Conservation (phyloP, 2,329 filamentous ascomycete genomes). For the Amesomyces nigricolor region DNA sequence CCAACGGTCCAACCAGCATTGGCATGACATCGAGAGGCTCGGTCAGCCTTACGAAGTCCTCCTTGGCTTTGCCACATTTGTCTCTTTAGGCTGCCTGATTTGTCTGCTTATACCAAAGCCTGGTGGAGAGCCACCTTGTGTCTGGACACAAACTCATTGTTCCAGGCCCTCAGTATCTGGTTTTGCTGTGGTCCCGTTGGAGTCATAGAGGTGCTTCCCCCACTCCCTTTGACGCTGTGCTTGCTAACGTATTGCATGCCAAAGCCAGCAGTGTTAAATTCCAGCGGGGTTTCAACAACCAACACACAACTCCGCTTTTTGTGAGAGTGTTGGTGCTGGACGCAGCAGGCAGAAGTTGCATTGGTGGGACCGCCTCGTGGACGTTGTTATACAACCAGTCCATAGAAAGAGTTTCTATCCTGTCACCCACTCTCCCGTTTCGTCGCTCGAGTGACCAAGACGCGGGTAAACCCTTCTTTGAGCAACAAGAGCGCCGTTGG, state of each 20-base stretch:
- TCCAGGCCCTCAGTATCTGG: not conserved
- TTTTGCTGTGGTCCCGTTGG: not conserved
- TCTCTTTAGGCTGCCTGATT: too few relatives aligned
- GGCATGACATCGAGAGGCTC: not conserved
- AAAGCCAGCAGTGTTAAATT: not conserved
- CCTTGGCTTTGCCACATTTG: not conserved
- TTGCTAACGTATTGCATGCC: slow-evolving; percentile 10
- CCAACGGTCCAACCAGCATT: not conserved
- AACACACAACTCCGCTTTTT: not conserved
- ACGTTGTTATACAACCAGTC: not conserved
- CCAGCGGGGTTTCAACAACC: not conserved
- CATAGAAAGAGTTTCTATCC: not conserved
- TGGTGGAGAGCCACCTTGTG: not conserved
- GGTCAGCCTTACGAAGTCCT: not conserved
- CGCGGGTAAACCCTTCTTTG: not conserved
- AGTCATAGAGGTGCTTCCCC: not conserved
- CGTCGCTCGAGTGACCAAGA: not conserved
- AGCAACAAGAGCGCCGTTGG: not conserved
- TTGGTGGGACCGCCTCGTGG: not conserved
- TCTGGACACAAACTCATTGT: not conserved
- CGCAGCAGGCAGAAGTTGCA: not conserved
- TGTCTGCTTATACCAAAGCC: too few relatives aligned
- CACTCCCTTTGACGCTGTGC: slow-evolving; percentile 5
- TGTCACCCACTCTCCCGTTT: not conserved
- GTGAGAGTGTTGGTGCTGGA: not conserved